These are phyloP conservation scores for Thermomucor indicae-seudaticae DNA, from an alignment of 371 early-diverging fungal genomes.

Conservation along the genomic window DNA sequence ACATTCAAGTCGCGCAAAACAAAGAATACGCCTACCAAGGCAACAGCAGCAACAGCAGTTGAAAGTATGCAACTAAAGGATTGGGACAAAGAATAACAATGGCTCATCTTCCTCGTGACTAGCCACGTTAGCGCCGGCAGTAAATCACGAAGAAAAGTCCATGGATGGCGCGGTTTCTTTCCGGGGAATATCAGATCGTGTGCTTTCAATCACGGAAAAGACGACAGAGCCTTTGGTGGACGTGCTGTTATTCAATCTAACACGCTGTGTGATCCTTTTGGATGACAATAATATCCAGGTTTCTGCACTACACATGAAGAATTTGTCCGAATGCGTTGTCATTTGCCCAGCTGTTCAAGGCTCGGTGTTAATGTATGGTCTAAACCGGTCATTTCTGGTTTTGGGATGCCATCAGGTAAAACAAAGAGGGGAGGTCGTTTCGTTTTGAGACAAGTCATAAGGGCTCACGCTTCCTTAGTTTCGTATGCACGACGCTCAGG, in stretches of 20 bases:
- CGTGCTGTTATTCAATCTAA: slow-evolving; percentile 49
- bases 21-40: slow-evolving; percentile 10
- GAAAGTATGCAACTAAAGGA: too few species aligned
- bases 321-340: slow-evolving; percentile 56
- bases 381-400: slow-evolving; percentile 52
- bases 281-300: slow-evolving; percentile 18
- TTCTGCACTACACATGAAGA: slow-evolving; percentile 67
- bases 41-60: slow-evolving; percentile 2
- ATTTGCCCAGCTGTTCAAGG: slow-evolving; percentile 64
- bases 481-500: slow-evolving; percentile 70
- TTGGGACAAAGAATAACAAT: too few species aligned
- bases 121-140: too few species aligned
- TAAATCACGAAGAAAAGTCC: too few species aligned
- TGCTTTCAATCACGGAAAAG: not conserved
- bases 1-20: slow-evolving; percentile 55
- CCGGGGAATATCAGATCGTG: slow-evolving; percentile 10
- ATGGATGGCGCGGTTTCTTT: slow-evolving; percentile 14
- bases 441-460: not conserved
- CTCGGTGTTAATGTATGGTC: slow-evolving; percentile 63
- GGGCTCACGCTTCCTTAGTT: too few species aligned
- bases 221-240: slow-evolving; percentile 45
- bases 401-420: slow-evolving; percentile 76
- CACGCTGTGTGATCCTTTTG: slow-evolving; percentile 53
- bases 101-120: too few species aligned
- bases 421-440: not conserved